Evolutionary conservation across 1,139 yeast species (phyloP).

Genomic region (Pichia sp.): DNA sequence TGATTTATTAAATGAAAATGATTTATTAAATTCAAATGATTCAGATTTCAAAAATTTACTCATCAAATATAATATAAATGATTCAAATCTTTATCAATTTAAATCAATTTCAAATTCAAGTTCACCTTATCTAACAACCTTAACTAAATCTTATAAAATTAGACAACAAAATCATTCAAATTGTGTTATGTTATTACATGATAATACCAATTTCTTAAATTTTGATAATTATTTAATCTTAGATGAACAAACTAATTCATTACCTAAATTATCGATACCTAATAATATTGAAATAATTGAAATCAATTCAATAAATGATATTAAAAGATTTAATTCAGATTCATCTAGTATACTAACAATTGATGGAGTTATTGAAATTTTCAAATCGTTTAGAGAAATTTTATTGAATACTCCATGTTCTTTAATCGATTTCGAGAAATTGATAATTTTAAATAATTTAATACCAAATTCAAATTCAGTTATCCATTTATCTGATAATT

Average conservation of each 20-base stretch:
- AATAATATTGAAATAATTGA: neutral
- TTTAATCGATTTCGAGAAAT: constrained; percentile 4
- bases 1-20: constrained; percentile 3
- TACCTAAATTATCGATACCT: neutral
- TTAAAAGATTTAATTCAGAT: neutral
- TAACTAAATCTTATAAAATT: constrained; percentile 50
- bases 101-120: constrained; percentile 5
- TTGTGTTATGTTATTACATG: constrained; percentile 51
- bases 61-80: constrained; percentile 2
- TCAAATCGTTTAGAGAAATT: neutral
- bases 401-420: constrained; percentile 5
- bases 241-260: neutral
- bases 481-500: neutral
- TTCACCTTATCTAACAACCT: constrained; percentile 29
- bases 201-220: constrained; percentile 3
- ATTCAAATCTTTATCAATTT: constrained; percentile 2
- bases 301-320: constrained; percentile 1
- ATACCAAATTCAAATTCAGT: constrained; percentile 3
- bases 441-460: neutral
- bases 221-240: constrained; percentile 9
- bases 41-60: too few relatives aligned
- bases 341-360: neutral
- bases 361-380: neutral
- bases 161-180: constrained; percentile 86
- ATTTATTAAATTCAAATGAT: too few relatives aligned